Evolutionary conservation across 225 moss, liverwort and hornwort genomes (phyloP).

Genomic region (Sphagnum contortum): DNA sequence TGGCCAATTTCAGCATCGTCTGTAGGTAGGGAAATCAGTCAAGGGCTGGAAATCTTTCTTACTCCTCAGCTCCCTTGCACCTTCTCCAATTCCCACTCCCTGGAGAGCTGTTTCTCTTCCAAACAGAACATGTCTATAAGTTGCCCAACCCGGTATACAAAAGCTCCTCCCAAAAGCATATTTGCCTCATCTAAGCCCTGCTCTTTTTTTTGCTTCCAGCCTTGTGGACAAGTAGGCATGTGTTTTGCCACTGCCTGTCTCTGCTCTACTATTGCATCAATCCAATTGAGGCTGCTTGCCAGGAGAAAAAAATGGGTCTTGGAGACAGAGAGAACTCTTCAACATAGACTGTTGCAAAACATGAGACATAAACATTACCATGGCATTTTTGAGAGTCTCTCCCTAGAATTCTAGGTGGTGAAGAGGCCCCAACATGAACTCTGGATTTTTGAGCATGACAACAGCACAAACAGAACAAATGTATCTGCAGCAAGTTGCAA

Average conservation of each 20-base stretch:
- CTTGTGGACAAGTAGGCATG: constrained; percentile 78
- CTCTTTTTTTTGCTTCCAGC: constrained; percentile 5
- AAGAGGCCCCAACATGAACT: background rate
- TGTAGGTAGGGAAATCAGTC: constrained; percentile 45
- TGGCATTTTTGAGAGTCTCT: background rate
- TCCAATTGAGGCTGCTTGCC: constrained; percentile 60
- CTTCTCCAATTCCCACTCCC: constrained; percentile 40
- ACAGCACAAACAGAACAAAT: too few relatives aligned
- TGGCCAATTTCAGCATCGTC: constrained; percentile 22
- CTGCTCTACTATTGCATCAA: constrained; percentile 80
- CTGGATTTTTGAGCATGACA: too few relatives aligned
- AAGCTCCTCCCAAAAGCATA: constrained; percentile 88
- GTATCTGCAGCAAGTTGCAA: too few relatives aligned
- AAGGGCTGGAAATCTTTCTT: constrained; percentile 12
- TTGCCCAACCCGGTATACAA: constrained; percentile 69
- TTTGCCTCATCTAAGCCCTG: constrained; percentile 96
- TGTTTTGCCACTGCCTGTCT: constrained; percentile 95
- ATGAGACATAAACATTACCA: too few relatives aligned
- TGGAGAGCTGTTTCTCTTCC: constrained; percentile 71
- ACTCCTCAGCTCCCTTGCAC: constrained; percentile 8
- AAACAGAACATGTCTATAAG: constrained; percentile 63
- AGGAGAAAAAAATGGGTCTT: background rate
- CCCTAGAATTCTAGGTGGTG: background rate
- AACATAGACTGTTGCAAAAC: too few relatives aligned
- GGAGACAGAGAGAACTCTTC: background rate